phyloP scores from a whole-genome alignment of 2,329 filamentous ascomycete species.

The Lachnellula hyalina region DNA sequence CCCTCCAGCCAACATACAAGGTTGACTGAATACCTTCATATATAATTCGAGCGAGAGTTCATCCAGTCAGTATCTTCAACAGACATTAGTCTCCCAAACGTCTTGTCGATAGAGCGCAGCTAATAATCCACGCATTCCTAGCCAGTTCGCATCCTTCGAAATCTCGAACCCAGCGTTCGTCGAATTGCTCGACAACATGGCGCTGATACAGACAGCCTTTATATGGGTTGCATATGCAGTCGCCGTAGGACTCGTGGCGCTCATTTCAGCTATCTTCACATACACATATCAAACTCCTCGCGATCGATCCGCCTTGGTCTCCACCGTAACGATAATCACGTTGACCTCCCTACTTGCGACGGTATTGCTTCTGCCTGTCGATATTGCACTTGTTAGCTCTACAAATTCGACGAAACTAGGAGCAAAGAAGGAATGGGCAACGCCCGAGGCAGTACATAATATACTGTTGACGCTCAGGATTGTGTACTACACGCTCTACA shows the following conservation, averaged over 20 bases:
- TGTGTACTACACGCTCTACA: conserved; percentile 91
- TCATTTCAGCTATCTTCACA: conserved; percentile 77
- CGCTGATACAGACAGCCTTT: conserved; percentile 75
- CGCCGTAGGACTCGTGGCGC: conserved; percentile 69
- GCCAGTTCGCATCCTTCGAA: conserved; percentile 5
- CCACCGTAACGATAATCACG: conserved; percentile 78
- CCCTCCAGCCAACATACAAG: too few relatives aligned
- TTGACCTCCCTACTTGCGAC: conserved; percentile 85
- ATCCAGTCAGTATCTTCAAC: too few relatives aligned
- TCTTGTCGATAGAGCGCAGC: background rate
- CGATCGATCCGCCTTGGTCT: conserved; percentile 79
- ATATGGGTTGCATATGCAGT: conserved; percentile 94
- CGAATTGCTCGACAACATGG: conserved; percentile 23
- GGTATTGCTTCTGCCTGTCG: conserved; percentile 85
- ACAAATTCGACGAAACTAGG: conserved; percentile 73
- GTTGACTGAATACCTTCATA: too few relatives aligned
- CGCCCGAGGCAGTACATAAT: conserved; percentile 68
- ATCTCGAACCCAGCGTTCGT: background rate
- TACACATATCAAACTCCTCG: conserved; percentile 87
- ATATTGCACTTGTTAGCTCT: conserved; percentile 89
- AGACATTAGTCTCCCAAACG: too few relatives aligned
- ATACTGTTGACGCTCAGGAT: conserved; percentile 78
- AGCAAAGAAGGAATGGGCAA: conserved; percentile 91
- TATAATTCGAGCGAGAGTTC: too few relatives aligned
- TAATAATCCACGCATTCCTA: conserved; percentile 7